A percentile compares a stretch with the other conserved stretches of the same genome.
Evolutionary conservation across 2,329 filamentous ascomycete species (phyloP).

Genomic region (Zymoseptoria crescenta): DNA sequence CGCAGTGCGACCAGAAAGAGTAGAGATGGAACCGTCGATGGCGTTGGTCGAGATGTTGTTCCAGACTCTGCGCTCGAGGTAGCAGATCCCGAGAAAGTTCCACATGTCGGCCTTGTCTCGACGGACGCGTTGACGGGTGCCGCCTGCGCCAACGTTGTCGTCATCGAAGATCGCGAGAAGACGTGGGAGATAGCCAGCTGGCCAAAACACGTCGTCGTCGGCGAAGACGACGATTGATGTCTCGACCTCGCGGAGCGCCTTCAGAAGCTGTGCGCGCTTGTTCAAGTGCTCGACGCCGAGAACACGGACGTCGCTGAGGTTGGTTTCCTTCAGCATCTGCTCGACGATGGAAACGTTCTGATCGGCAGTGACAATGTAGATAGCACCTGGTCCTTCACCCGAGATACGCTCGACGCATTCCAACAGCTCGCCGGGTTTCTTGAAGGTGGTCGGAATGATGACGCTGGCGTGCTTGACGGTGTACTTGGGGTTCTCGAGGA

Average conservation of each 20-base stretch:
- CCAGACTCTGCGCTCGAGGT: slow-evolving; percentile 56
- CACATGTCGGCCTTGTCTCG: slow-evolving; percentile 30
- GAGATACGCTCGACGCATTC: slow-evolving; percentile 23
- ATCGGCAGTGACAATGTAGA: slow-evolving; percentile 26
- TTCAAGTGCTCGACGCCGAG: slow-evolving; percentile 28
- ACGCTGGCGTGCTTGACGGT: slow-evolving; percentile 24
- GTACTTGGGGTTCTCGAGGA: slow-evolving; percentile 21
- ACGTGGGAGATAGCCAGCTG: slow-evolving; percentile 22
- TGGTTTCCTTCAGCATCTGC: slow-evolving; percentile 2
- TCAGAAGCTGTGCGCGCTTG: slow-evolving; percentile 30
- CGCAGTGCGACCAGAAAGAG: slow-evolving; percentile 50
- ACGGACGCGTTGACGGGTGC: slow-evolving; percentile 48
- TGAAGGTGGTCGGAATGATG: slow-evolving; percentile 30
- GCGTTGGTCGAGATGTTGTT: slow-evolving; percentile 50
- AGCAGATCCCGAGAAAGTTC: slow-evolving; percentile 52
- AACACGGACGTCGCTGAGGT: slow-evolving; percentile 17
- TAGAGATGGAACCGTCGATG: slow-evolving; percentile 52
- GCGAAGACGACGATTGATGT: slow-evolving; percentile 27
- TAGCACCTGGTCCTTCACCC: slow-evolving; percentile 15
- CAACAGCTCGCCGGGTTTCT: slow-evolving; percentile 22
- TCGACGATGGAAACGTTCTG: slow-evolving; percentile 18
- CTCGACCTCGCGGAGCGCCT: slow-evolving; percentile 22
- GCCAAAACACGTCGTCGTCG: slow-evolving; percentile 33
- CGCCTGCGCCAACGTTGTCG: slow-evolving; percentile 45
- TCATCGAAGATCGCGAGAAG: slow-evolving; percentile 38